phyloP scores from a whole-genome alignment of 768 basidiomycete species.

The Lactarius vividus region DNA sequence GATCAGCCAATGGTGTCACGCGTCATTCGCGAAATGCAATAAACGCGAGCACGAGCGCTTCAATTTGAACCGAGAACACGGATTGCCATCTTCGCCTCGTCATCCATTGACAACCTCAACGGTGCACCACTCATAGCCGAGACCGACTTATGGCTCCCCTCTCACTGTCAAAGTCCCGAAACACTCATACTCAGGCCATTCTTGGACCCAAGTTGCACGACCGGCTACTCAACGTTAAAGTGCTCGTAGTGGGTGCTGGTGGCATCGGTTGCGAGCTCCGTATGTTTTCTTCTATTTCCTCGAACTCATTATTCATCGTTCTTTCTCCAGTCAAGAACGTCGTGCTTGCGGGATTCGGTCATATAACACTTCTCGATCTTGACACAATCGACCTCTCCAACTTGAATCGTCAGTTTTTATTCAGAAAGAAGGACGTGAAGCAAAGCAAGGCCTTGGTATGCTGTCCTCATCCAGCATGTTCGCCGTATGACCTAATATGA shows the following conservation, averaged over 20 bases:
- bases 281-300: slow-evolving; percentile 33
- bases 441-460: slow-evolving; percentile 90
- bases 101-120: slow-evolving; percentile 7
- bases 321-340: slow-evolving; percentile 81
- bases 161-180: slow-evolving; percentile 18
- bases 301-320: neutral
- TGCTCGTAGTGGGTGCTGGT: slow-evolving; percentile 91
- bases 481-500: slow-evolving; percentile 1
- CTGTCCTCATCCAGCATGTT: slow-evolving; percentile 6
- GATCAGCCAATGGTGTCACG: neutral
- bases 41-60: neutral
- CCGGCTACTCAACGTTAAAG: slow-evolving; percentile 58
- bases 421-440: slow-evolving; percentile 95
- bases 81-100: slow-evolving; percentile 14
- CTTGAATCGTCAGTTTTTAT: slow-evolving; percentile 94
- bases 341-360: slow-evolving; percentile 87
- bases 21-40: slow-evolving; percentile 7
- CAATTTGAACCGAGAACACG: slow-evolving; percentile 7
- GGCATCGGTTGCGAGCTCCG: slow-evolving; percentile 97
- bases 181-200: slow-evolving; percentile 67
- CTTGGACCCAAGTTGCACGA: slow-evolving; percentile 70
- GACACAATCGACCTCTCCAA: slow-evolving; percentile 99
- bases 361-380: slow-evolving; percentile 90
- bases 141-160: slow-evolving; percentile 9
- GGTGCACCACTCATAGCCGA: slow-evolving; percentile 1